Conservation (phyloP, 2,329 filamentous ascomycete species). For the Xylariaceae sp. region DNA sequence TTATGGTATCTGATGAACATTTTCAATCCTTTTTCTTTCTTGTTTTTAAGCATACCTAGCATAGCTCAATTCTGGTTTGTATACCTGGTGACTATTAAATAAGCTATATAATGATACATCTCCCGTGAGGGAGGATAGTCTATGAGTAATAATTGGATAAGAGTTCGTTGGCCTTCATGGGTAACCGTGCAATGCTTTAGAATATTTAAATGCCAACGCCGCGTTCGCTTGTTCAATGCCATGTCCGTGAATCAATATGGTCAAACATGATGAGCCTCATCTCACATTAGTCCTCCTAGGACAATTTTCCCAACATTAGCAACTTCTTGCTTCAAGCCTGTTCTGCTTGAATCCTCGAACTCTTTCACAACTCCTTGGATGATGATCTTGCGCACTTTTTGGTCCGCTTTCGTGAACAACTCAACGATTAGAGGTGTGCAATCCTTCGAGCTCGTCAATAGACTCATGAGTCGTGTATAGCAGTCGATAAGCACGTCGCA, state of each 20-base stretch:
- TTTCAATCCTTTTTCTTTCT: neutral
- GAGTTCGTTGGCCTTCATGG: neutral
- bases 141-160: conserved; percentile 4
- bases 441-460: conserved; percentile 77
- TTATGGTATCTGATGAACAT: conserved; percentile 57
- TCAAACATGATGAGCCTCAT: conserved; percentile 3
- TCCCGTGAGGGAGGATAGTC: conserved; percentile 19
- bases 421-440: conserved; percentile 77
- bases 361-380: conserved; percentile 87
- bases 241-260: conserved; percentile 9
- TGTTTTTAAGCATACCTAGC: neutral
- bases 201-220: neutral
- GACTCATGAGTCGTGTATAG: conserved; percentile 77
- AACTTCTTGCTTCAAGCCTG: conserved; percentile 79
- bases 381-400: conserved; percentile 85
- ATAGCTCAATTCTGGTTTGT: neutral
- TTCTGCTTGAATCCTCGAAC: conserved; percentile 86
- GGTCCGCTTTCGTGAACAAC: conserved; percentile 88
- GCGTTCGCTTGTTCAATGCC: neutral
- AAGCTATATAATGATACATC: conserved; percentile 6
- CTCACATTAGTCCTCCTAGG: conserved; percentile 79
- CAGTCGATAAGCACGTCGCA: conserved; percentile 95
- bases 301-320: conserved; percentile 88
- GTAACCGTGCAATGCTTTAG: neutral
- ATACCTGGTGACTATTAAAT: neutral